Evolutionary conservation across 2,329 filamentous ascomycete species (phyloP).

Genomic region (Arthrobotrys musiformis): DNA sequence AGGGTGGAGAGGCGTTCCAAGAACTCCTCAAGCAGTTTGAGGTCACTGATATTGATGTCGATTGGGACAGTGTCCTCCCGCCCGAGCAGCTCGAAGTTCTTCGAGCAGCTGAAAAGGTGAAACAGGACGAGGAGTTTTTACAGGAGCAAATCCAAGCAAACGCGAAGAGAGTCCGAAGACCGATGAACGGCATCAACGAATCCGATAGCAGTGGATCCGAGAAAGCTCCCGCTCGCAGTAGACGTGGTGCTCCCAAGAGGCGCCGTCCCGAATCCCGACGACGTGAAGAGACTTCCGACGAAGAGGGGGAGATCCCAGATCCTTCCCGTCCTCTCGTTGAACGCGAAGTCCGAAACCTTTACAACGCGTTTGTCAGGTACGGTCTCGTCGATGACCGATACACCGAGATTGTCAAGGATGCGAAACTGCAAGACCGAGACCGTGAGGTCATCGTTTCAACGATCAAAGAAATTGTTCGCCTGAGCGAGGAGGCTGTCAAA

Average conservation of each 20-base stretch:
- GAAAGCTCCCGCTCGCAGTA: constrained; percentile 65
- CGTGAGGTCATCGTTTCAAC: constrained; percentile 79
- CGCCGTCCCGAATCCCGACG: constrained; percentile 76
- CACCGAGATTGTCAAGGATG: constrained; percentile 87
- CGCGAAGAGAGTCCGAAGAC: constrained; percentile 61
- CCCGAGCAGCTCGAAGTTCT: constrained; percentile 89
- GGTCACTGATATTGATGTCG: constrained; percentile 94
- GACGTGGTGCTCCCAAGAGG: constrained; percentile 74
- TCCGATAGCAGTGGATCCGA: constrained; percentile 61
- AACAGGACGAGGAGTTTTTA: constrained; percentile 64
- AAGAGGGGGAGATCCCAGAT: constrained; percentile 76
- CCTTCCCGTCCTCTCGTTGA: constrained; percentile 89
- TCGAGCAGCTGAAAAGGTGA: constrained; percentile 87
- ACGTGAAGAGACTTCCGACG: constrained; percentile 74
- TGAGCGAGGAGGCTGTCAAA: constrained; percentile 71
- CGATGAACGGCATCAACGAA: constrained; percentile 61
- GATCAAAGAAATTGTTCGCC: constrained; percentile 76
- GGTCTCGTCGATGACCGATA: constrained; percentile 88
- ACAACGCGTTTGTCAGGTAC: constrained; percentile 89
- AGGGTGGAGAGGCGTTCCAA: constrained; percentile 90
- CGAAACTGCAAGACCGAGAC: constrained; percentile 84
- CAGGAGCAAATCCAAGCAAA: constrained; percentile 62
- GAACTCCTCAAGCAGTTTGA: constrained; percentile 77
- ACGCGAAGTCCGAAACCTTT: constrained; percentile 91
- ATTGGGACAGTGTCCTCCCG: constrained; percentile 98